Evolutionary conservation across 1,284 basidiomycete species (phyloP).

Genomic region (Exobasidium rhododendri): DNA sequence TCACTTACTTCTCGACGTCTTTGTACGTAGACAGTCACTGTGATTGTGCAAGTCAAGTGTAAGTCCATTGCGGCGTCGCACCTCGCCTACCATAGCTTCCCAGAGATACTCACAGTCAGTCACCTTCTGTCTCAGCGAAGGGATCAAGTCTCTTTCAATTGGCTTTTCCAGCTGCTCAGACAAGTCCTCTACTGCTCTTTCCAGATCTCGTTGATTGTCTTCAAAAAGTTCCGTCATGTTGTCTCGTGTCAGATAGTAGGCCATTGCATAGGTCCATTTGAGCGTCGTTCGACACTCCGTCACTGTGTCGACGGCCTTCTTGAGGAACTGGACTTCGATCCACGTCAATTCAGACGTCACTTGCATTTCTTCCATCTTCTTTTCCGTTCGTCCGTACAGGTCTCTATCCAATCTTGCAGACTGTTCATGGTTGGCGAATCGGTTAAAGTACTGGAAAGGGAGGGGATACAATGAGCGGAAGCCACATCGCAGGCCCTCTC

Average conservation of each 20-base stretch:
- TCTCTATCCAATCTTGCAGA: slow-evolving; percentile 91
- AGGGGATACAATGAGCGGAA: slow-evolving; percentile 19
- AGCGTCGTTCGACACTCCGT: slow-evolving; percentile 84
- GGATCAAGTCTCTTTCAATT: slow-evolving; percentile 79
- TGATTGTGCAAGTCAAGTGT: too few species aligned
- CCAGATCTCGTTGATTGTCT: slow-evolving; percentile 93
- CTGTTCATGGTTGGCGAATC: slow-evolving; percentile 95
- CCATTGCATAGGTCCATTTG: slow-evolving; percentile 99
- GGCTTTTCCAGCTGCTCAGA: slow-evolving; percentile 87
- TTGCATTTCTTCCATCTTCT: slow-evolving; percentile 99
- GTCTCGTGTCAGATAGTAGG: slow-evolving; percentile 80
- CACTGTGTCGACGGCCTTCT: slow-evolving; percentile 86
- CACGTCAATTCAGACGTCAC: slow-evolving; percentile 83
- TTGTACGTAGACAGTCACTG: slow-evolving; percentile 76
- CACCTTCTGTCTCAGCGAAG: slow-evolving; percentile 79
- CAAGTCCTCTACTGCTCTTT: slow-evolving; percentile 89
- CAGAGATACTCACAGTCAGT: too few species aligned
- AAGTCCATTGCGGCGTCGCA: too few species aligned
- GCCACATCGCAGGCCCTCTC: not conserved
- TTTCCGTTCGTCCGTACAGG: slow-evolving; percentile 89
- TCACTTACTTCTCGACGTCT: slow-evolving; percentile 91
- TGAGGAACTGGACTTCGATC: slow-evolving; percentile 99
- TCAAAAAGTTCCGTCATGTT: slow-evolving; percentile 96
- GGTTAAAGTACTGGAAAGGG: slow-evolving; percentile 47
- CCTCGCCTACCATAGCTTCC: too few species aligned